Evolutionary conservation across 306 rosid species (phyloP).

Genomic region (Quercus variabilis): DNA sequence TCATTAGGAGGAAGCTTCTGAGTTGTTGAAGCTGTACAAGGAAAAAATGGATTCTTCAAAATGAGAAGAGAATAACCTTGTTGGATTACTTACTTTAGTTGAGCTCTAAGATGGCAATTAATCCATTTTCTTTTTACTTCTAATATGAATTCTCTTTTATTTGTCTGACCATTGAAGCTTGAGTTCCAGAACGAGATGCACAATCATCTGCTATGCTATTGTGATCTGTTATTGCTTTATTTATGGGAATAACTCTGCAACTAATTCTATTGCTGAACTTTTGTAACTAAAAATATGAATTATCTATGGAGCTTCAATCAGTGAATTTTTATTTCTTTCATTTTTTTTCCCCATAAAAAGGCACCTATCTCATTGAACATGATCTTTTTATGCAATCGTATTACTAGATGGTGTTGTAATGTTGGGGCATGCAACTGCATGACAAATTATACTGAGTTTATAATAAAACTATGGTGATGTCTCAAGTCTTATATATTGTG

Average conservation of each 20-base stretch:
- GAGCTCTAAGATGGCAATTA: not conserved
- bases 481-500: too few species aligned
- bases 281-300: not conserved
- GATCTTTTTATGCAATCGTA: not conserved
- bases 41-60: constrained; percentile 2
- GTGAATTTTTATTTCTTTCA: not conserved
- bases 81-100: not conserved
- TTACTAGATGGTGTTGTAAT: not conserved
- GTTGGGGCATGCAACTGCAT: not conserved
- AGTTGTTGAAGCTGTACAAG: constrained; percentile 21
- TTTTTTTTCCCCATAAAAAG: not conserved
- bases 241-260: not conserved
- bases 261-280: not conserved
- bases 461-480: too few species aligned
- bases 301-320: not conserved
- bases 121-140: not conserved
- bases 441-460: too few species aligned
- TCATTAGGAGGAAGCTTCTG: constrained; percentile 26
- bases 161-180: too few species aligned
- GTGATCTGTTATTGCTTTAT: not conserved
- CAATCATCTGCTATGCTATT: not conserved
- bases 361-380: not conserved
- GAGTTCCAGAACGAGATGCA: too few species aligned
- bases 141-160: too few species aligned
- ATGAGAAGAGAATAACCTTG: not conserved